Conservation (phyloP, 371 early-diverging fungal genomes). For the Lichtheimia corymbifera region DNA sequence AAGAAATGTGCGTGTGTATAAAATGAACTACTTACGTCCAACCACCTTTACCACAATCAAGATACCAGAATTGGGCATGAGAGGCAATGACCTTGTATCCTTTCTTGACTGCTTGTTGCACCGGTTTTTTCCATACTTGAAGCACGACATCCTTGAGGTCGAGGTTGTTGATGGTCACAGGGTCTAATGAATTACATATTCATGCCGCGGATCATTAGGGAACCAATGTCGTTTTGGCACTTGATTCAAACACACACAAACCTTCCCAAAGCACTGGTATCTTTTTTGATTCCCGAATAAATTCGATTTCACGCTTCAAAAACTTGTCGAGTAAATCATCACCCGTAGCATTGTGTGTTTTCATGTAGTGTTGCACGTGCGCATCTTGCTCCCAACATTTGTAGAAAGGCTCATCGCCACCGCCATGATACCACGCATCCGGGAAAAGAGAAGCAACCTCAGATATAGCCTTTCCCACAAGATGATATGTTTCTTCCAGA, state of each 20-base stretch:
- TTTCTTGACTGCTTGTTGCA: slow-evolving; percentile 44
- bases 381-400: slow-evolving; percentile 63
- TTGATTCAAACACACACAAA: slow-evolving; percentile 1
- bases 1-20: background rate
- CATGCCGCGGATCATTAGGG: too few species aligned
- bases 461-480: slow-evolving; percentile 57
- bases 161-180: slow-evolving; percentile 39
- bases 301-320: slow-evolving; percentile 32
- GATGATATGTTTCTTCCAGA: slow-evolving; percentile 50
- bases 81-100: slow-evolving; percentile 65
- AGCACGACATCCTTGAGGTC: slow-evolving; percentile 55
- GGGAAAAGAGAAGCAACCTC: slow-evolving; percentile 63
- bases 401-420: slow-evolving; percentile 74
- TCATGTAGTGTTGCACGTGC: slow-evolving; percentile 39
- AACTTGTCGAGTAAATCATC: slow-evolving; percentile 37
- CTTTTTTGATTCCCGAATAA: slow-evolving; percentile 40
- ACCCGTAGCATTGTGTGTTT: slow-evolving; percentile 35
- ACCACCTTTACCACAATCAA: slow-evolving; percentile 72
- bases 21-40: slow-evolving; percentile 32
- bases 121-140: slow-evolving; percentile 63
- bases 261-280: slow-evolving; percentile 62
- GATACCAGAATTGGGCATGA: slow-evolving; percentile 64
- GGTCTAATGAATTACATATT: slow-evolving; percentile 19
- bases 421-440: slow-evolving; percentile 66
- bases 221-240: too few species aligned